Evolutionary conservation across 257 asterid genomes (phyloP).

Genomic region (Solanum stenotomum): DNA sequence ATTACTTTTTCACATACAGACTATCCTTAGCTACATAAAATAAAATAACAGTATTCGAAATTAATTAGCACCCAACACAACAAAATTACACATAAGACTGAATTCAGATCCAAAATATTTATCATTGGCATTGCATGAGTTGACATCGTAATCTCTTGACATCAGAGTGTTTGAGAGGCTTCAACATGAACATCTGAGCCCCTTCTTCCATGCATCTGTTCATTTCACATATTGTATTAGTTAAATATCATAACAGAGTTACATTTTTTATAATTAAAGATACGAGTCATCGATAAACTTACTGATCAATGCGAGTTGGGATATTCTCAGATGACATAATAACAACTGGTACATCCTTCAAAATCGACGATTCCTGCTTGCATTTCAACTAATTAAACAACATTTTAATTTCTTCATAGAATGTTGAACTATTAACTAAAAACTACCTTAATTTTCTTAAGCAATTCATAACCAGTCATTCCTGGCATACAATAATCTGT

Average conservation of each 20-base stretch:
- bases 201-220: constrained; percentile 57
- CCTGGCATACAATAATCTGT: constrained; percentile 74
- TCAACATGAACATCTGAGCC: constrained; percentile 62
- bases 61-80: not conserved
- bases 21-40: not conserved
- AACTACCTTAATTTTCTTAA: constrained; percentile 58
- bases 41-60: too few relatives aligned
- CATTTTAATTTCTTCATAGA: not conserved
- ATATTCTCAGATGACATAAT: constrained; percentile 63
- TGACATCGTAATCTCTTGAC: constrained; percentile 44
- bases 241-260: not conserved
- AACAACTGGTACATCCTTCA: constrained; percentile 59
- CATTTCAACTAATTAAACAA: not conserved
- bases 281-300: not conserved
- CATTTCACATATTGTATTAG: not conserved
- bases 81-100: not conserved
- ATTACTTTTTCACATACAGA: not conserved
- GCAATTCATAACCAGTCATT: constrained; percentile 62
- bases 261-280: not conserved
- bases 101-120: not conserved
- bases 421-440: not conserved
- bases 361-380: constrained; percentile 43
- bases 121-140: constrained; percentile 19
- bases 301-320: constrained; percentile 53
- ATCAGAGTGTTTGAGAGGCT: constrained; percentile 55